phyloP scores from a whole-genome alignment of 2,329 filamentous ascomycete species.

The Lachnellula hyalina region DNA sequence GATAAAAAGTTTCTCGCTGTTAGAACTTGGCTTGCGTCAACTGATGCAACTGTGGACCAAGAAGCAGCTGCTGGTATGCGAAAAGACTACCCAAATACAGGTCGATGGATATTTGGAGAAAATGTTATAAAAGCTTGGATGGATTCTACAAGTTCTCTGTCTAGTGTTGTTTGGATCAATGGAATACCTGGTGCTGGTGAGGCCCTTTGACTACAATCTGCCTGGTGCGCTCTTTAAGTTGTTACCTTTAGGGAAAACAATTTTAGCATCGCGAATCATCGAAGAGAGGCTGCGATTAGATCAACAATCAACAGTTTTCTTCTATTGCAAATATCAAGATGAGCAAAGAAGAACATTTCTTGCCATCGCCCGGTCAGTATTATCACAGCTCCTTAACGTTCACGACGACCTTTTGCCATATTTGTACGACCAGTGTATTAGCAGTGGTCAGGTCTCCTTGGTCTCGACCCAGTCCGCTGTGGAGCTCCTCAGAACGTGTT shows the following conservation, averaged over 20 bases:
- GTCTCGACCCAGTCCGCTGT: slow-evolving; percentile 25
- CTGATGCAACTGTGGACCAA: slow-evolving; percentile 20
- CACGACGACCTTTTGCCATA: slow-evolving; percentile 28
- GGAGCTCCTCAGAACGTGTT: slow-evolving; percentile 28
- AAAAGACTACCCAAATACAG: slow-evolving; percentile 19
- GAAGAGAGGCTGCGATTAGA: slow-evolving; percentile 24
- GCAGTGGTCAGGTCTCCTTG: slow-evolving; percentile 30
- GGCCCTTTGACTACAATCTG: not conserved
- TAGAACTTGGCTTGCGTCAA: slow-evolving; percentile 20
- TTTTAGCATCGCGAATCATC: slow-evolving; percentile 36
- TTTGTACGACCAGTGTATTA: slow-evolving; percentile 31
- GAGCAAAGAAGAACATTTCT: slow-evolving; percentile 30
- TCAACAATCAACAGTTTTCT: slow-evolving; percentile 29
- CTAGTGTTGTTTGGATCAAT: slow-evolving; percentile 34
- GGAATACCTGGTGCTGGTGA: slow-evolving; percentile 37
- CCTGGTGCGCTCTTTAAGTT: slow-evolving; percentile 2
- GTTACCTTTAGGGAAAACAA: slow-evolving; percentile 32
- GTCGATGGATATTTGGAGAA: slow-evolving; percentile 31
- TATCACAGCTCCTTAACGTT: slow-evolving; percentile 33
- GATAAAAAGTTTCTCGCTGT: slow-evolving; percentile 13
- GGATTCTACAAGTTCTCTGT: slow-evolving; percentile 11
- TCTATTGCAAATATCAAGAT: slow-evolving; percentile 37
- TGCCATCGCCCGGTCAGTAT: slow-evolving; percentile 30
- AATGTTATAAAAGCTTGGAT: slow-evolving; percentile 12
- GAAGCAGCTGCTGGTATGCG: slow-evolving; percentile 15